A percentile compares a stretch with the other conserved stretches of the same genome.
Conservation (phyloP, 192 early-diverging fungal genomes). For the Linnemannia hyalina region DNA sequence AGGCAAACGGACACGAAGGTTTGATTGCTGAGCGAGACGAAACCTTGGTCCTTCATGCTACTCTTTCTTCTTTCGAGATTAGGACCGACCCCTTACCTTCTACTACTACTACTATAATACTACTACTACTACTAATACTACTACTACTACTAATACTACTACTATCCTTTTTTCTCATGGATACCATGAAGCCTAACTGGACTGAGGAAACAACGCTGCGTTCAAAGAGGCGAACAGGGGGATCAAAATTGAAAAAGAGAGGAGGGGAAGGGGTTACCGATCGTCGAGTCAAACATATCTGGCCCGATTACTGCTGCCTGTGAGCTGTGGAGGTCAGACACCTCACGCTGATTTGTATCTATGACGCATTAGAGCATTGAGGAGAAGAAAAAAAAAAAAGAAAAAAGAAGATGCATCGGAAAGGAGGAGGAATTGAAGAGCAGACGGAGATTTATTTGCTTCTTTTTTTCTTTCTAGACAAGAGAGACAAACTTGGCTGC, state of each 20-base stretch:
- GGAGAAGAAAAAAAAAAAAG: too few relatives aligned
- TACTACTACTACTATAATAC: neutral
- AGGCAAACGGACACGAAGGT: neutral
- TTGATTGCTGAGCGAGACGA: neutral
- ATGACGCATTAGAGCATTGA: too few relatives aligned
- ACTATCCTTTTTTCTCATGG: too few relatives aligned
- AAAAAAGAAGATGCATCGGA: neutral
- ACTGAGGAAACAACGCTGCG: neutral
- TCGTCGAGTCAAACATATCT: neutral
- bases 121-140: neutral
- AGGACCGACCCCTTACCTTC: neutral
- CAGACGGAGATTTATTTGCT: too few relatives aligned
- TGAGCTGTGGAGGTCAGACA: constrained; percentile 3
- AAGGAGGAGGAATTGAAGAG: too few relatives aligned
- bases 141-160: neutral
- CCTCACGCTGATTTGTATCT: too few relatives aligned
- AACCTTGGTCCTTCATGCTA: neutral
- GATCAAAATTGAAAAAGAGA: too few relatives aligned
- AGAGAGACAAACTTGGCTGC: too few relatives aligned
- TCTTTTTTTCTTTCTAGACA: too few relatives aligned
- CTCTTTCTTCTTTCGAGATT: neutral
- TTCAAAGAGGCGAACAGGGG: neutral
- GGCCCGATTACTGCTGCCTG: neutral
- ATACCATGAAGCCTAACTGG: too few relatives aligned
- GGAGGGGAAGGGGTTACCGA: neutral